Base-by-base conservation (phyloP, 345 rosid species). In the Eucalyptus cloeziana region DNA sequence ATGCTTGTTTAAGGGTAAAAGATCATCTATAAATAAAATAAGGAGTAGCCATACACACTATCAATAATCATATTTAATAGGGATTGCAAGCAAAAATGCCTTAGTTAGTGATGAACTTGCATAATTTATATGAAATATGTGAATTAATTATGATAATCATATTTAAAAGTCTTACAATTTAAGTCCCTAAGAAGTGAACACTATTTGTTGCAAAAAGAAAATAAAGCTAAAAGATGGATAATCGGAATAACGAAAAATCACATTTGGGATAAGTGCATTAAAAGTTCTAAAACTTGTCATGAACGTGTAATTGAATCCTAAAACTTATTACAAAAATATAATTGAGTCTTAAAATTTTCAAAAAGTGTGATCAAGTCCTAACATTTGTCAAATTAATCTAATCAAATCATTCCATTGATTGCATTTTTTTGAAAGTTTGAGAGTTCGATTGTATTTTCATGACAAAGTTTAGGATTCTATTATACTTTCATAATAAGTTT, bases 371-470 rank as follows among this genome's bases (percentile, higher is more conserved):
- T 24, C 0, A 56, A 56, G 1, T 56, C 4, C 12, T 24, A 24
- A 9, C 24, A 24, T 24, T 56, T 10, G 1, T 56, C 13, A 56
- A 56, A 56, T 56, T 56, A 24, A 56, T 56, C 13, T 13, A 56
- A 56, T 56, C 7, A 22, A 24, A 2, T 24, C 62, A 24, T 56
- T 56, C 6, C 1, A 56, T 0, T 1, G 1, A 56, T 9, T 56
- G 27, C 6, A 56, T 24, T 24, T 56, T 56, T 4, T 56, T 24
- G 30, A 56, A 56, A 56, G 6, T 56, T 56, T 56, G 27, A 56
- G 30, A 56, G 62, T 24, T 56, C 13, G 2, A 54, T 54, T 54
- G 11, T 54, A 21, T 22, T 54, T 8, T 54, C 5, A 22, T 54
- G 2, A 8, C 0, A 54, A 21, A 2, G 21, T 54, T 54, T 54